Evolutionary conservation across 345 rosid species (phyloP).

Genomic region (Aethionema arabicum): DNA sequence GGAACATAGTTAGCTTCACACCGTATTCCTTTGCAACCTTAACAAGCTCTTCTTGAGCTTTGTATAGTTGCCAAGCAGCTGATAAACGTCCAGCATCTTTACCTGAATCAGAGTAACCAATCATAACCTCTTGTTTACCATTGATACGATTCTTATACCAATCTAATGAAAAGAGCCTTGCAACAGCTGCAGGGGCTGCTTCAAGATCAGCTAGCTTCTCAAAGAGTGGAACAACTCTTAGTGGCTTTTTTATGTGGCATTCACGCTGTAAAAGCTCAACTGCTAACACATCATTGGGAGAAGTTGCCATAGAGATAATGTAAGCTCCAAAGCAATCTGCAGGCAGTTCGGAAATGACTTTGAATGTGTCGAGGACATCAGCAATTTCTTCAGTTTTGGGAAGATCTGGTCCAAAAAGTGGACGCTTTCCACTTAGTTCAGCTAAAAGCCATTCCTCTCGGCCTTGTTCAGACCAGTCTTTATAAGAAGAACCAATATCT

Average conservation of each 20-base stretch:
- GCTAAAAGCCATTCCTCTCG: constrained; percentile 92
- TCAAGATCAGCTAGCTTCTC: constrained; percentile 98
- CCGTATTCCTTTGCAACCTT: constrained; percentile 82
- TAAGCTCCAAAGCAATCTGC: constrained; percentile 91
- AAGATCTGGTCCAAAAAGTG: constrained; percentile 91
- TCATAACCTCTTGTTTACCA: constrained; percentile 99
- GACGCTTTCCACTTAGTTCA: constrained; percentile 88
- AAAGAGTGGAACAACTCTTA: constrained; percentile 96
- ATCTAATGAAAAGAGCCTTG: constrained; percentile 84
- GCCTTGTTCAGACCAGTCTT: constrained; percentile 85
- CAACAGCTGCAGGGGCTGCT: constrained; percentile 94
- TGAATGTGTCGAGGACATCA: constrained; percentile 82
- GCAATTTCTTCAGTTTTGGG: constrained; percentile 91
- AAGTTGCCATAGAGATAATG: constrained; percentile 98
- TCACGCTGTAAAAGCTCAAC: constrained; percentile 97
- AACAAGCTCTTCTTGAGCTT: constrained; percentile 97
- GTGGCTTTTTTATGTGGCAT: constrained; percentile 82
- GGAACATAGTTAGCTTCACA: constrained; percentile 96
- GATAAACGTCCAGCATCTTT: constrained; percentile 96
- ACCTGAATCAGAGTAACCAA: constrained; percentile 97
- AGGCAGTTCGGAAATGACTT: constrained; percentile 84
- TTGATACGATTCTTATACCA: constrained; percentile 89
- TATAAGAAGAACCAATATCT: constrained; percentile 82
- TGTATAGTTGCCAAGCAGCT: constrained; percentile 97
- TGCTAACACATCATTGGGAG: constrained; percentile 92